Conservation (phyloP, 2,329 filamentous ascomycete species). For the Penicillium sumatraense region DNA sequence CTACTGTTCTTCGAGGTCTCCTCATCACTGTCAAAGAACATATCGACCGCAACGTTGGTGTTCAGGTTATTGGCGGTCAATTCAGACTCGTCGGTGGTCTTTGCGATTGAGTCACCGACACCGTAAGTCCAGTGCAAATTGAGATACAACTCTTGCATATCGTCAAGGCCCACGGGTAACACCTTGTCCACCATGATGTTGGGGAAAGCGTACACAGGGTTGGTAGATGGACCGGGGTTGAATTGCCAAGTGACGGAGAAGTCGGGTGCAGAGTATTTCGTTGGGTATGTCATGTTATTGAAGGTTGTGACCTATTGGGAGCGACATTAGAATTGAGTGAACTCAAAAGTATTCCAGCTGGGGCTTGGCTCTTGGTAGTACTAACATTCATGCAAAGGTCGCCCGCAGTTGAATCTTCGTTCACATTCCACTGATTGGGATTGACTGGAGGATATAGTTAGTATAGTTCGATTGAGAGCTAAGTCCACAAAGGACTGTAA, state of each 20-base stretch:
- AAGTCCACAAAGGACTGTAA: background rate
- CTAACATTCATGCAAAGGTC: conserved; percentile 60
- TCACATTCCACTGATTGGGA: conserved; percentile 61
- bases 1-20: conserved; percentile 45
- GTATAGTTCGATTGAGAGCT: too few relatives aligned
- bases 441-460: conserved; percentile 53
- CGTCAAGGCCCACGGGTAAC: conserved; percentile 50
- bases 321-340: background rate
- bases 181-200: conserved; percentile 56
- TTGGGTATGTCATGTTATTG: conserved; percentile 57
- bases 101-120: conserved; percentile 47
- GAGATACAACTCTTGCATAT: conserved; percentile 48
- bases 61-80: conserved; percentile 49
- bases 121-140: conserved; percentile 58
- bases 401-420: conserved; percentile 41
- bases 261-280: conserved; percentile 51
- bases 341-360: background rate
- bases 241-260: conserved; percentile 62
- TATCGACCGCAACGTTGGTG: conserved; percentile 63
- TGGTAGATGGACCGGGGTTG: conserved; percentile 43
- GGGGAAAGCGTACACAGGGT: conserved; percentile 60
- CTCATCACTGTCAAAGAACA: conserved; percentile 59
- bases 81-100: conserved; percentile 39
- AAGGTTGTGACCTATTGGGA: conserved; percentile 50
- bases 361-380: conserved; percentile 6